Conservation (phyloP, 2,329 filamentous ascomycete species). For the Ophiostoma novo-ulmi region DNA sequence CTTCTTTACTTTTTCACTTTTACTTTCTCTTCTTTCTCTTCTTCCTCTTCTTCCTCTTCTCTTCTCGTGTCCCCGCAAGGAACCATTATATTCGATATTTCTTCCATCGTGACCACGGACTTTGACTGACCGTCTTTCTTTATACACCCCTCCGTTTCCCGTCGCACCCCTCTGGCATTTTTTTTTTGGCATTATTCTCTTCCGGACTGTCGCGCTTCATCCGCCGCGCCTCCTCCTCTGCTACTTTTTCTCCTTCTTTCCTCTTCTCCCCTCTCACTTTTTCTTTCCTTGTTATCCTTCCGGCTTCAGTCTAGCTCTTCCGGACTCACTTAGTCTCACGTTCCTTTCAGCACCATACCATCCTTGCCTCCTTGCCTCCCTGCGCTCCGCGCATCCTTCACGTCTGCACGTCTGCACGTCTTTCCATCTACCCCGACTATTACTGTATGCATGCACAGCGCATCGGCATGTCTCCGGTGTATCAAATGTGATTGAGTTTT, state of each 20-base stretch:
- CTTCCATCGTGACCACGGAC: background rate
- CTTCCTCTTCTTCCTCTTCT: background rate
- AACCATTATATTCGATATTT: background rate
- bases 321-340: background rate
- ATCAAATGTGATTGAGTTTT: background rate
- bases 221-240: background rate
- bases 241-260: background rate
- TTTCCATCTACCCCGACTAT: background rate
- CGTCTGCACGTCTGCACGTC: background rate
- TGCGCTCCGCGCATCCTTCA: too few species aligned
- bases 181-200: background rate
- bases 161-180: background rate
- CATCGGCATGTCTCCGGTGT: conserved; percentile 2
- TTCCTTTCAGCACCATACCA: too few species aligned
- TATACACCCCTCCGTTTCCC: background rate
- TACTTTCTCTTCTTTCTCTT: background rate
- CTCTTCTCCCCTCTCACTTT: background rate
- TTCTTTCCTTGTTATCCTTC: conserved; percentile 2
- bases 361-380: too few species aligned
- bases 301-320: conserved; percentile 9
- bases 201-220: background rate
- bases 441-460: background rate
- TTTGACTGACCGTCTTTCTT: conserved; percentile 11
- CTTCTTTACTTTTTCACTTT: background rate
- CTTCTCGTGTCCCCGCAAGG: background rate